These are phyloP conservation scores for Lanmaoa pseudosensibilis DNA, from an alignment of 768 basidiomycete species.

Conservation along the genomic window DNA sequence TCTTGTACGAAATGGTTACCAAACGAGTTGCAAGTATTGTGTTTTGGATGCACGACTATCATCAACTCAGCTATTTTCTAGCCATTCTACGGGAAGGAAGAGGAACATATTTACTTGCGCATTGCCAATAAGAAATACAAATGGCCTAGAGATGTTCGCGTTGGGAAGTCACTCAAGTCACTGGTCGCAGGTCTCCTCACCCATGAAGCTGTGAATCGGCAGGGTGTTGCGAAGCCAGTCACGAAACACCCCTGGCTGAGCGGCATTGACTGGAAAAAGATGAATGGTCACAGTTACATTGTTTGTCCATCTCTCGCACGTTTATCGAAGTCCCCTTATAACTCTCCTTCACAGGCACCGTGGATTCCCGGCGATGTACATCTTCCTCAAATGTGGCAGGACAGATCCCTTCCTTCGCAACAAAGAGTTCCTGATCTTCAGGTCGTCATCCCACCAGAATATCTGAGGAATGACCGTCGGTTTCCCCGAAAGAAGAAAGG, in stretches of 20 bases:
- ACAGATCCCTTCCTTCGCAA: constrained; percentile 37
- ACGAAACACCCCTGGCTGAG: constrained; percentile 46
- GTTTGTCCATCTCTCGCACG: constrained; percentile 35
- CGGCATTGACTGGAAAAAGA: constrained; percentile 47
- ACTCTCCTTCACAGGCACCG: constrained; percentile 40
- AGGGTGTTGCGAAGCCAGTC: constrained; percentile 40
- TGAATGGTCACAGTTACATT: constrained; percentile 42
- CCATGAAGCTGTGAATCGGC: constrained; percentile 36
- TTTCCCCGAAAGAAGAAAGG: constrained; percentile 15
- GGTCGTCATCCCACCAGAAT: constrained; percentile 33
- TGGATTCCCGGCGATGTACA: constrained; percentile 35
- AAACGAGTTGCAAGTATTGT: constrained; percentile 31
- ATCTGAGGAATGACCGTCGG: constrained; percentile 40
- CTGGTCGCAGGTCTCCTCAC: constrained; percentile 44
- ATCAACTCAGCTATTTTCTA: constrained; percentile 1
- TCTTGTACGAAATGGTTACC: constrained; percentile 54
- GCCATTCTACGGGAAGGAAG: constrained; percentile 30
- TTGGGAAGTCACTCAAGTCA: constrained; percentile 43
- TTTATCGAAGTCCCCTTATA: background rate
- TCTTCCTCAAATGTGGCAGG: constrained; percentile 39
- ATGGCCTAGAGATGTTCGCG: constrained; percentile 40
- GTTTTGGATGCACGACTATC: background rate
- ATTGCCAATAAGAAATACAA: constrained; percentile 31
- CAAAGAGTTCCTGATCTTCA: constrained; percentile 41
- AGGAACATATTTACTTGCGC: constrained; percentile 29